Conservation (phyloP, 768 basidiomycete genomes). For the Daedalea quercina region DNA sequence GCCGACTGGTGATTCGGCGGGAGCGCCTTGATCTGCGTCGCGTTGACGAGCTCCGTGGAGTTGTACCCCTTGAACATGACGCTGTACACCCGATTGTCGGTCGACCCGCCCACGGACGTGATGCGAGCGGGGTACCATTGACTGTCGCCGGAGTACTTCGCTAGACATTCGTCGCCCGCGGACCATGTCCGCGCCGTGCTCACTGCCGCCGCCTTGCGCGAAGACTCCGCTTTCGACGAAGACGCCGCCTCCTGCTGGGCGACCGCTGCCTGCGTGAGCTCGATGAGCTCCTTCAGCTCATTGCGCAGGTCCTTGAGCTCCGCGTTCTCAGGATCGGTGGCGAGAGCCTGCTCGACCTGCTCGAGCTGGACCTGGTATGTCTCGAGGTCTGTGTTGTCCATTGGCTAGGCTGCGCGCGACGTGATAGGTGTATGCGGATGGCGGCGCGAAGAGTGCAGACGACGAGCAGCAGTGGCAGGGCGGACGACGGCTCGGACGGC, state of each 20-base stretch:
- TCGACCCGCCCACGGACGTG: slow-evolving; percentile 74
- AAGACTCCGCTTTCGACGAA: slow-evolving; percentile 51
- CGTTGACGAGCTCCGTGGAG: slow-evolving; percentile 79
- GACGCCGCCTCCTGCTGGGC: slow-evolving; percentile 60
- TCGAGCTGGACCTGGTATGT: slow-evolving; percentile 86
- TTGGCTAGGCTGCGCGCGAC: slow-evolving; percentile 7
- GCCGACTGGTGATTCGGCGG: slow-evolving; percentile 45
- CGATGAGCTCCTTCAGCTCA: slow-evolving; percentile 79
- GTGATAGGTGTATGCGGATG: neutral
- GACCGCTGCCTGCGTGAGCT: slow-evolving; percentile 67
- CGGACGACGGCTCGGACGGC: too few species aligned
- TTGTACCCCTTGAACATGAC: slow-evolving; percentile 91
- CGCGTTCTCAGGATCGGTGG: slow-evolving; percentile 64
- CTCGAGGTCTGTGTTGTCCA: slow-evolving; percentile 74
- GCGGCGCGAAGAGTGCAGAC: neutral
- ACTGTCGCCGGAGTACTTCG: slow-evolving; percentile 81
- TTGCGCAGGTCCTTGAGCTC: slow-evolving; percentile 69
- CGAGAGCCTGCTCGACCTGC: slow-evolving; percentile 80
- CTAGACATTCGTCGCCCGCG: slow-evolving; percentile 81
- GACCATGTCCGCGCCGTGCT: slow-evolving; percentile 55
- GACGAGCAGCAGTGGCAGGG: too few species aligned
- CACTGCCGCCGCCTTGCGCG: slow-evolving; percentile 44
- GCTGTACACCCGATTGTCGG: slow-evolving; percentile 79
- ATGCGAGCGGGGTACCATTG: slow-evolving; percentile 87
- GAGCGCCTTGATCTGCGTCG: slow-evolving; percentile 61